Evolutionary conservation across 2,329 filamentous ascomycete genomes (phyloP), one percentile per base, ranked within the genome.

Genomic region (Nannizziopsis arthrosporioides): DNA sequence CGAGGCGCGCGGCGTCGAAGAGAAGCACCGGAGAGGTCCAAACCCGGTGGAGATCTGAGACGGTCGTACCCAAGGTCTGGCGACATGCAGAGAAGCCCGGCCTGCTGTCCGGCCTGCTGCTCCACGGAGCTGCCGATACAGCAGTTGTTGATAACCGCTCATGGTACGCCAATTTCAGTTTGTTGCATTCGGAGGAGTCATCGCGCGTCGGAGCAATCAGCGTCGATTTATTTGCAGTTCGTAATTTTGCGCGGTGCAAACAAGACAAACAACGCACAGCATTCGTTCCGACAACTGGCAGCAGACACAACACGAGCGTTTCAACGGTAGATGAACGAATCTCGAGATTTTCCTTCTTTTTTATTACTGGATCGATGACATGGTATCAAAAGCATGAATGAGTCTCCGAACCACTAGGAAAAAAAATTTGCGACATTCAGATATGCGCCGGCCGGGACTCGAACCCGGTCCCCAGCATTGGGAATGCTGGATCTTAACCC

Each of bases 401-500:
- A 7, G 22, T 27, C 4, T 7, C 7, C 22, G 22, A 27, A 27
- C 22, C 3, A 40, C 39, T 39, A 39, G 31, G 15, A 1, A 40
- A 47, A 39, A 31, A 39, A 34, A n/a, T 3, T 45, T n/a, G 9
- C 6, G n/a, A 5, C 27, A 27, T 10, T n/a, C n/a, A n/a, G n/a
- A n/a, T n/a, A n/a, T 48, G 46, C 46, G 46, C 46, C 46, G 46
- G 46, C 46, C 46, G 46, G 46, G 46, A 48, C 46, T 48, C 46
- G 46, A 48, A 48, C 46, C 46, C 46, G 46, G 46, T 48, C 46
- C 46, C 46, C 46, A 44, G 46, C 46, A 48, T 48, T 48, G 46
- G 46, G 46, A 48, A 48, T 48, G 46, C 46, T 44, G 46, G 46
- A 48, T 48, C 46, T 48, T 48, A 48, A 48, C 46, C 46, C 46